Evolutionary conservation across 352 stramenopile genomes (phyloP).

Genomic region (Blastocystis sp.): DNA sequence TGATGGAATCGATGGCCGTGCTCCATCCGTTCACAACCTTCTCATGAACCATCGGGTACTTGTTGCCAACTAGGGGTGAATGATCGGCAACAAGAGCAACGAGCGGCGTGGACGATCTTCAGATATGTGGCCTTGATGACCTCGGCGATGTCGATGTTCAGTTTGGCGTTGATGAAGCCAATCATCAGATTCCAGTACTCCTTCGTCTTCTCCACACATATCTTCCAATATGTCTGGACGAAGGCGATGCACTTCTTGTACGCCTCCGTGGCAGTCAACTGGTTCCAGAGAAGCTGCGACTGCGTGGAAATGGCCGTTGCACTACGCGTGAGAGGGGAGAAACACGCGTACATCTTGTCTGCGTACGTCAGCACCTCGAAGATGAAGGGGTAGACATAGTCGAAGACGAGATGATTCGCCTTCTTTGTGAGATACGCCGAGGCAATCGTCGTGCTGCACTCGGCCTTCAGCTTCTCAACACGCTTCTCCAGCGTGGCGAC

Average conservation of each 20-base stretch:
- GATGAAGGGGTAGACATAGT: slow-evolving; percentile 15
- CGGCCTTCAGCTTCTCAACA: not conserved
- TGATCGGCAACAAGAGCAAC: not conserved
- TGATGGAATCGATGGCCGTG: not conserved
- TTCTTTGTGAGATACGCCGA: not conserved
- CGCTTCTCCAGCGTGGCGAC: not conserved
- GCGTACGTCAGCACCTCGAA: not conserved
- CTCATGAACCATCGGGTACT: not conserved
- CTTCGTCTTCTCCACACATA: not conserved
- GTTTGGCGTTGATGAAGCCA: not conserved
- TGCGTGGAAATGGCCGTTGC: not conserved
- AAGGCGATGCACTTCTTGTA: not conserved
- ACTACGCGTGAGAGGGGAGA: not conserved
- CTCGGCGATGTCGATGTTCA: not conserved
- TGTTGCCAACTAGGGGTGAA: not conserved
- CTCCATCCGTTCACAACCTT: not conserved
- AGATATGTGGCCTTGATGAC: not conserved
- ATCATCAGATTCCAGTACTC: not conserved
- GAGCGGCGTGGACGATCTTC: not conserved
- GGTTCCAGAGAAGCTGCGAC: not conserved
- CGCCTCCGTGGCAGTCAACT: not conserved
- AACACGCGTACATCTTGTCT: not conserved
- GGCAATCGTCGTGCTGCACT: not conserved
- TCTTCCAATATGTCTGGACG: not conserved
- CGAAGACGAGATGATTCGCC: not conserved